Conservation (phyloP, 768 basidiomycete genomes). For the Lactarius hatsudake region DNA sequence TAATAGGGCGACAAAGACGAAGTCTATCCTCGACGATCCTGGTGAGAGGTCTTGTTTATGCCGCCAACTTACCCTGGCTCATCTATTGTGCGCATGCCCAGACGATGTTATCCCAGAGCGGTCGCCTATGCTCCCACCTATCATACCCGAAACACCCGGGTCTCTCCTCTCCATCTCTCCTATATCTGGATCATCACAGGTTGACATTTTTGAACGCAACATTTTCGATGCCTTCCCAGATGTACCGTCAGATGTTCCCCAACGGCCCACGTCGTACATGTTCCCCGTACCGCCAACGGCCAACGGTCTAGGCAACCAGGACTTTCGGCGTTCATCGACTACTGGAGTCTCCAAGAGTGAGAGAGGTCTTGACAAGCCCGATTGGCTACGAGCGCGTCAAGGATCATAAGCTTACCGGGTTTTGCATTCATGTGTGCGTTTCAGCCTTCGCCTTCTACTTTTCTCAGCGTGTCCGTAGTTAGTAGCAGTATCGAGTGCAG, state of each 20-base stretch:
- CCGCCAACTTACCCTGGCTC: background rate
- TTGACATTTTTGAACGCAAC: constrained; percentile 54
- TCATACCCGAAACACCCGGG: constrained; percentile 30
- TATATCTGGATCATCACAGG: constrained; percentile 35
- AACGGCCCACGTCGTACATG: constrained; percentile 16
- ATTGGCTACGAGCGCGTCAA: constrained; percentile 13
- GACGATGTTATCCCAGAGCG: constrained; percentile 23
- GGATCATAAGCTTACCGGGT: background rate
- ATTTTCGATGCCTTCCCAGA: constrained; percentile 72
- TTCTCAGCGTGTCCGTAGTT: background rate
- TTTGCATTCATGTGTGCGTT: background rate
- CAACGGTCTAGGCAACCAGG: background rate
- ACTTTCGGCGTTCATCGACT: constrained; percentile 18
- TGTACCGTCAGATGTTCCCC: constrained; percentile 50
- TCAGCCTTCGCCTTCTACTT: background rate
- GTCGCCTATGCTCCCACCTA: constrained; percentile 28
- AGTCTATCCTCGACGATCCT: constrained; percentile 26
- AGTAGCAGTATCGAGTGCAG: background rate
- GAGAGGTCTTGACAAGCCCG: constrained; percentile 6
- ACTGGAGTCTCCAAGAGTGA: constrained; percentile 2
- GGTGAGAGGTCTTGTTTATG: constrained; percentile 5
- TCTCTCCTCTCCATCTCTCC: constrained; percentile 42
- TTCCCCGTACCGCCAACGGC: constrained; percentile 18
- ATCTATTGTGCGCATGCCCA: background rate
- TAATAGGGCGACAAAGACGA: constrained; percentile 24